Conservation (phyloP, 495 filamentous ascomycete species). For the Evernia prunastri region DNA sequence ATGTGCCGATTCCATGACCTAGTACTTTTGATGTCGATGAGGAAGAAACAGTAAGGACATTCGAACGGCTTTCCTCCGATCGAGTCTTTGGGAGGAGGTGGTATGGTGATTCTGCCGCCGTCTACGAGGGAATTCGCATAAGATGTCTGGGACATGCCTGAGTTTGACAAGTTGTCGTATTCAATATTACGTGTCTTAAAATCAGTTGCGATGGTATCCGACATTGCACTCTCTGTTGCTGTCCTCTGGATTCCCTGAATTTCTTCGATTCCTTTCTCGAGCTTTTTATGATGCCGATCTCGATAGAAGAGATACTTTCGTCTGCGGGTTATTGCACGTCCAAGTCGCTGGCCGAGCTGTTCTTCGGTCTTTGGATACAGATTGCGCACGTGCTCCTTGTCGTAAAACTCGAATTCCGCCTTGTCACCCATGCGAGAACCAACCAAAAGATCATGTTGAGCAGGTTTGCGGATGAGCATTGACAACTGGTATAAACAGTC, state of each 20-base stretch:
- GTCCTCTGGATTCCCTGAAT: not conserved
- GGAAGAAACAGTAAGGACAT: slow-evolving; percentile 21
- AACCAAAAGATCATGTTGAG: slow-evolving; percentile 32
- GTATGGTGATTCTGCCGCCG: slow-evolving; percentile 16
- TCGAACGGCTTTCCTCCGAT: slow-evolving; percentile 16
- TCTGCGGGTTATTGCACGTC: slow-evolving; percentile 37
- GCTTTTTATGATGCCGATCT: slow-evolving; percentile 35
- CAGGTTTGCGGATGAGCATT: slow-evolving; percentile 29
- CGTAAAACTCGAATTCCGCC: slow-evolving; percentile 27
- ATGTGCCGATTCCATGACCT: slow-evolving; percentile 21
- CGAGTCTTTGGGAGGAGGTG: slow-evolving; percentile 14
- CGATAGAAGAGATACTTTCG: slow-evolving; percentile 40
- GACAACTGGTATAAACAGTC: slow-evolving; percentile 23
- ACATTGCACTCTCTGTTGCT: not conserved
- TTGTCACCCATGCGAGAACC: slow-evolving; percentile 25
- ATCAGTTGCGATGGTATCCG: not conserved
- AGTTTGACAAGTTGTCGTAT: not conserved
- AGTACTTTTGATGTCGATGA: slow-evolving; percentile 1
- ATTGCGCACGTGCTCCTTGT: slow-evolving; percentile 28
- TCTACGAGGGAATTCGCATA: slow-evolving; percentile 17
- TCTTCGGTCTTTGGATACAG: slow-evolving; percentile 26
- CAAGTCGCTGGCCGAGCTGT: slow-evolving; percentile 33
- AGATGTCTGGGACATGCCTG: slow-evolving; percentile 17
- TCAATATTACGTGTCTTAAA: not conserved
- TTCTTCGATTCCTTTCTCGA: slow-evolving; percentile 23